Percentiles rank a stretch among this genome's conserved stretches.
Evolutionary conservation across 331 rosid genomes (phyloP).

Genomic region (Rhamnella rubrinervis): DNA sequence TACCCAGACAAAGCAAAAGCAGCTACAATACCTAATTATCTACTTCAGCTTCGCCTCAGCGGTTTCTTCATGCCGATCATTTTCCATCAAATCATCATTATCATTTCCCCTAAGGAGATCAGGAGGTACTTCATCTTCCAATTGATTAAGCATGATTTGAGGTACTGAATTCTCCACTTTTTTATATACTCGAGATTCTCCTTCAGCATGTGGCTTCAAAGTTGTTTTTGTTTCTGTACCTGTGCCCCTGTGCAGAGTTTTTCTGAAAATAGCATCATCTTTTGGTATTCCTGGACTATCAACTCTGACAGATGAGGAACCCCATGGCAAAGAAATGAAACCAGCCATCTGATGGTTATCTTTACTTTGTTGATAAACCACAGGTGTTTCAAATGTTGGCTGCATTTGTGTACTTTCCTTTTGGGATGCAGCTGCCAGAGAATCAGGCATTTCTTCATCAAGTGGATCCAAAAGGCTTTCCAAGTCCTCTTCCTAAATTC

Average conservation of each 20-base stretch:
- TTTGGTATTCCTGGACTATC: conserved; percentile 25
- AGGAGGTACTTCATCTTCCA: conserved; percentile 42
- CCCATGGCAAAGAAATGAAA: conserved; percentile 29
- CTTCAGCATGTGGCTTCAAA: conserved; percentile 41
- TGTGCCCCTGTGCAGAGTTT: conserved; percentile 38
- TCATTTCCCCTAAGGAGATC: conserved; percentile 37
- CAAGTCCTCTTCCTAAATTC: conserved; percentile 76
- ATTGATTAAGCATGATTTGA: conserved; percentile 28
- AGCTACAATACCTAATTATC: conserved; percentile 60
- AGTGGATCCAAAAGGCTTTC: conserved; percentile 61
- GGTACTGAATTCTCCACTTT: conserved; percentile 22
- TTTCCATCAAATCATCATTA: conserved; percentile 30
- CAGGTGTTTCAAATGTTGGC: conserved; percentile 30
- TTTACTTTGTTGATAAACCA: conserved; percentile 30
- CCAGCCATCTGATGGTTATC: conserved; percentile 27
- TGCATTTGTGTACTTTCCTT: conserved; percentile 37
- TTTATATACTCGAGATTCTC: conserved; percentile 32
- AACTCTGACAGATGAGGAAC: conserved; percentile 41
- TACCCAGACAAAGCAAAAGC: conserved; percentile 17
- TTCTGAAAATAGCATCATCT: conserved; percentile 32
- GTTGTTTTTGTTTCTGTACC: conserved; percentile 37
- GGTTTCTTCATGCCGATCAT: conserved; percentile 56
- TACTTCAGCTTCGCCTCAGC: conserved; percentile 76
- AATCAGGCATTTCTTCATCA: conserved; percentile 58
- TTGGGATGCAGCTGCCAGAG: conserved; percentile 40